Conservation (phyloP, 2,329 filamentous ascomycete species). For the Fonsecaea nubica region DNA sequence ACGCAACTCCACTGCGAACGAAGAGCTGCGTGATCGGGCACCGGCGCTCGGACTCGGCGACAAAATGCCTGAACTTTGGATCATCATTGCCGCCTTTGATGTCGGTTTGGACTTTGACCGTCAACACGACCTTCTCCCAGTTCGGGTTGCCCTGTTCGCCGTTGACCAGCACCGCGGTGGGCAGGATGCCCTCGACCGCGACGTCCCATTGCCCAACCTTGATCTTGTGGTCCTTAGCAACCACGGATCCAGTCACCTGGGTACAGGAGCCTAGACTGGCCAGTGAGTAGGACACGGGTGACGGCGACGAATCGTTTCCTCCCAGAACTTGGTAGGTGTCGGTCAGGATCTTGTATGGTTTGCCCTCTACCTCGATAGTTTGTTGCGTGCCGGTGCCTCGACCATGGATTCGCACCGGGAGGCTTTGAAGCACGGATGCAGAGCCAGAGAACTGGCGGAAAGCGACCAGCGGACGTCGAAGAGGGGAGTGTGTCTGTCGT, state of each 20-base stretch:
- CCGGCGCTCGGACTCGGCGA: slow-evolving; percentile 41
- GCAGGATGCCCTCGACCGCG: slow-evolving; percentile 39
- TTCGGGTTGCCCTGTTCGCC: slow-evolving; percentile 44
- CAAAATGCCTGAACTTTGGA: slow-evolving; percentile 38
- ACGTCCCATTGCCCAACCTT: slow-evolving; percentile 42
- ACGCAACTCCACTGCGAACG: slow-evolving; percentile 41
- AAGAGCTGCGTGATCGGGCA: slow-evolving; percentile 45
- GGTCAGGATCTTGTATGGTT: slow-evolving; percentile 40
- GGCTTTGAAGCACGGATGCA: not conserved
- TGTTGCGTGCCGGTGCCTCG: slow-evolving; percentile 40
- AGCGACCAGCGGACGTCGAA: not conserved
- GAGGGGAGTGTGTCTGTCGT: not conserved
- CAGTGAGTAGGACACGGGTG: slow-evolving; percentile 43
- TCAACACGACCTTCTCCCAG: slow-evolving; percentile 41
- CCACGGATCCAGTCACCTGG: slow-evolving; percentile 43
- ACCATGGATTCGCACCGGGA: slow-evolving; percentile 40
- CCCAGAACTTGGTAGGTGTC: slow-evolving; percentile 44
- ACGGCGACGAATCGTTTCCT: slow-evolving; percentile 42
- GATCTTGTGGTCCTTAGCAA: slow-evolving; percentile 42
- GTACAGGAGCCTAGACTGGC: slow-evolving; percentile 44
- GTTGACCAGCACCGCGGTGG: slow-evolving; percentile 40
- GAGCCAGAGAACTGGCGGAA: not conserved
- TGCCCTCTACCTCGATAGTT: slow-evolving; percentile 40
- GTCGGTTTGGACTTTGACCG: slow-evolving; percentile 41
- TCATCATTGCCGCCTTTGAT: slow-evolving; percentile 21